phyloP scores from a whole-genome alignment of 225 moss, liverwort and hornwort species.

The Anthoceros angustus region DNA sequence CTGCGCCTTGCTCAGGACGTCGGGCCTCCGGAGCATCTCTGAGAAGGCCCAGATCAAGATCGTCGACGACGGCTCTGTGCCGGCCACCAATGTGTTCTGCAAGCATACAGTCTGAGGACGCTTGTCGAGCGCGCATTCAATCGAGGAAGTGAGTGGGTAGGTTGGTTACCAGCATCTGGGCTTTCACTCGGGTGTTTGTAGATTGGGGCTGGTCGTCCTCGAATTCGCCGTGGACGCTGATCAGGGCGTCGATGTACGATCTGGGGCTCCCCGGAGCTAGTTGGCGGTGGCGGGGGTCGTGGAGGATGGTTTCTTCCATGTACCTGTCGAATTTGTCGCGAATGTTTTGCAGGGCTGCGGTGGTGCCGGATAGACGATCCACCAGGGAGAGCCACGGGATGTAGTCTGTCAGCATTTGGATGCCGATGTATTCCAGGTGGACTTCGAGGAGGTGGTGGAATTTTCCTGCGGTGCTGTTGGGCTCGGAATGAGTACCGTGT shows the following conservation, averaged over 20 bases:
- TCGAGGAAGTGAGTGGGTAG: neutral
- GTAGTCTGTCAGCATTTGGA: conserved; percentile 1
- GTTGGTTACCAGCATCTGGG: neutral
- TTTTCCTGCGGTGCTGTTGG: neutral
- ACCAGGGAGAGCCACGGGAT: neutral
- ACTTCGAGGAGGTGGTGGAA: conserved; percentile 2
- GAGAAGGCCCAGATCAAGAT: conserved; percentile 1
- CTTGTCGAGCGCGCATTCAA: neutral
- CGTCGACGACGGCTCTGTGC: conserved; percentile 1
- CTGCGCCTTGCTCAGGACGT: neutral
- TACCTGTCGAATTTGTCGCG: neutral
- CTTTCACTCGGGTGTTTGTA: neutral
- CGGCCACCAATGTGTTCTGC: conserved; percentile 2
- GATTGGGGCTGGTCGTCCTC: neutral
- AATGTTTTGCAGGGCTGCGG: neutral
- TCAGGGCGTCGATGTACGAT: neutral
- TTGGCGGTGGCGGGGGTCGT: conserved; percentile 1
- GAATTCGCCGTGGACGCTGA: neutral
- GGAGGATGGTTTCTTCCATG: neutral
- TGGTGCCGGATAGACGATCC: conserved; percentile 1
- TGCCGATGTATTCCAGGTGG: conserved; percentile 2
- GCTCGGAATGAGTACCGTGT: neutral
- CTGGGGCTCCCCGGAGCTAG: neutral
- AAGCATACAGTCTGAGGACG: neutral
- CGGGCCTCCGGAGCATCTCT: neutral